Evolutionary conservation across 2,329 filamentous ascomycete species (phyloP), one percentile per base, ranked within the genome.

Genomic region (Chaetomiaceae sp.): DNA sequence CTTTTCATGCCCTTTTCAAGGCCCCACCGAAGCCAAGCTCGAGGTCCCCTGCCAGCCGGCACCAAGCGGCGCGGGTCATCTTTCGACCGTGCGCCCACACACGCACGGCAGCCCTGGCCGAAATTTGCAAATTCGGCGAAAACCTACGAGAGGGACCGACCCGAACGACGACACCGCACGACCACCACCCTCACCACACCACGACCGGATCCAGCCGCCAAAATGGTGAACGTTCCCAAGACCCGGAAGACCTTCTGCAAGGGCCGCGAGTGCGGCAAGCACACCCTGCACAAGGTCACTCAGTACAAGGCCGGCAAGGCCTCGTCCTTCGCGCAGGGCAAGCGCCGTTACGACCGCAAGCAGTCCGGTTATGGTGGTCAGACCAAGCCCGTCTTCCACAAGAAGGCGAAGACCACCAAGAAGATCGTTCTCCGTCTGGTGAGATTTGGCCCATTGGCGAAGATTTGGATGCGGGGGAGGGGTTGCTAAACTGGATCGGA

Each of bases 351-450:
- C 81, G 90, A 95, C 80, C 85, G 90, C 73, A 97, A 97, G 83
- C 92, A 97, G 82, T 89, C 86, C 74, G 92, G 92, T 88, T 97
- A 96, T 73, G 93, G 93, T 89, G 93, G 93, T 91, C 93, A 99
- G 82, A 99, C 93, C 70, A 99, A 99, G 82, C 93, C 95, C 68
- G 91, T 99, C 71, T 99, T 97, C 88, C 93, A 97, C 89, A 99
- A 97, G 87, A 97, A 96, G 82, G 93, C 93, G 65, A 99, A 99
- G 88, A 99, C 93, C 66, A 99, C 93, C 73, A 99, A 99, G 89
- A 99, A 99, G 87, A 87, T 99, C 68, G 95, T 99, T 70, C 81
- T 99, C 76, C 86, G 93, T 81, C 79, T 99, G 76, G 60, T 62
- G 54, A 56, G 60, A 30, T 45, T 42, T 25, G 16, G 23, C 48